Evolutionary conservation across 2,329 filamentous ascomycete species (phyloP), one percentile per base, ranked within the genome.

Genomic region (Trichoderma citrinoviride): DNA sequence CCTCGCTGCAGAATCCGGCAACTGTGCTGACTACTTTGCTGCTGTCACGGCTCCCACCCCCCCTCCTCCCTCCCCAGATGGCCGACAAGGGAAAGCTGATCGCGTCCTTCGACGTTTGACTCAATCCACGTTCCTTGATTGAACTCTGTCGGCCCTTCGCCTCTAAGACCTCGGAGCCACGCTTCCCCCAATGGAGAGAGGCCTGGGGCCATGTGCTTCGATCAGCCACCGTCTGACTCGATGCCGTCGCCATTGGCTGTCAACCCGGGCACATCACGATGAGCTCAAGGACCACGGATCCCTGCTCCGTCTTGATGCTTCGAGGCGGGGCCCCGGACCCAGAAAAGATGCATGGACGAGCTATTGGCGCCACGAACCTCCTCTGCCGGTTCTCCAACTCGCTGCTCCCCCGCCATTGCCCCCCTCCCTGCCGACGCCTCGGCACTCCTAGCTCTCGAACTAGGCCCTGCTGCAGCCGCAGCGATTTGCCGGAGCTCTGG

Each of bases 401-500:
- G 33, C 33, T 37, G 33, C 33, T 37, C 33, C 33, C 33, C 33
- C 33, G 33, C 7, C 14, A 19, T 40, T 21, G 15, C 37, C 44
- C 27, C 58, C 40, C 49, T 40, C 25, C 40, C 15, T 61, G 46
- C 40, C 49, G 49, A 53, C 40, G 58, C 40, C 47, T 54, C 60
- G 60, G 40, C 60, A 62, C 40, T 62, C 29, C 46, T 62, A 54
- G 60, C 49, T 62, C 47, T 17, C 2, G 19, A 23, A 23, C 47
- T 53, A 53, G 33, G 23, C 14, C 58, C n/a, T 41, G 52, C 52
- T 61, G 47, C 23, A 14, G 5, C 23, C 19, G 23, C 40, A 19
- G 21, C 23, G 25, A 62, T 62, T 62, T 54, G 60, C 60, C 60
- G 60, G 19, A 62, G 60, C 60, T 62, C 60, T 62, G 49, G 49